Evolutionary conservation across 805 yeast species (phyloP).

Genomic region (Wilhelminamyces savonicus): DNA sequence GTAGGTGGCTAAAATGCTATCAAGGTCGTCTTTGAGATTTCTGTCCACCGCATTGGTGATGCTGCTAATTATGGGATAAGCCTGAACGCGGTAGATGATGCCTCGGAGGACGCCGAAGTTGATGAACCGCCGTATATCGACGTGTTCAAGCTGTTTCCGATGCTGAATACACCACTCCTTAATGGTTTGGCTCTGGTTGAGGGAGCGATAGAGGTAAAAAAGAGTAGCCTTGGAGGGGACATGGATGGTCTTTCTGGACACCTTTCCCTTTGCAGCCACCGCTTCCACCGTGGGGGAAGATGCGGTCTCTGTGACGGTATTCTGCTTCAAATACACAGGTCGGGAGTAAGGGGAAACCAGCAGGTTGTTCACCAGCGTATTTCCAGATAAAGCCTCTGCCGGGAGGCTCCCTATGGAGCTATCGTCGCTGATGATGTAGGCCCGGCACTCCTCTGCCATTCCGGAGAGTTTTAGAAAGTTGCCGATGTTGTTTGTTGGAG

Average conservation of each 20-base stretch:
- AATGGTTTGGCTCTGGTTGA: conserved; percentile 71
- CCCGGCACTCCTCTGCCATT: conserved; percentile 79
- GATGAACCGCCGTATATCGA: conserved; percentile 80
- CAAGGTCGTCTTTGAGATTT: conserved; percentile 7
- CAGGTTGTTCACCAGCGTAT: neutral
- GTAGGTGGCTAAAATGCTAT: conserved; percentile 5
- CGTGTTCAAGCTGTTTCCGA: conserved; percentile 45
- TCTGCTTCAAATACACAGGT: too few species aligned
- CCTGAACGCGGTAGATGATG: conserved; percentile 70
- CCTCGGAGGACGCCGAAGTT: conserved; percentile 84
- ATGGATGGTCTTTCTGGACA: conserved; percentile 5
- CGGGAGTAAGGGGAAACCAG: conserved; percentile 7
- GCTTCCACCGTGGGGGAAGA: conserved; percentile 2
- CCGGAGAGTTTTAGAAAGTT: conserved; percentile 54
- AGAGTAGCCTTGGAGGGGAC: conserved; percentile 62
- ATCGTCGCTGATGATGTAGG: conserved; percentile 53
- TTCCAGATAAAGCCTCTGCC: too few species aligned
- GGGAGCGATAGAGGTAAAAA: conserved; percentile 68
- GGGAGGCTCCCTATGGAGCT: neutral
- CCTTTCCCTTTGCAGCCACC: neutral
- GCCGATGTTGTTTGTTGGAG: conserved; percentile 76
- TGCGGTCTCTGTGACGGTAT: too few species aligned
- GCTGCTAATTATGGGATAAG: conserved; percentile 58
- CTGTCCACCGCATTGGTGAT: conserved; percentile 33
- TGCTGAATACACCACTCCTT: conserved; percentile 80